Conservation (phyloP, 495 filamentous ascomycete genomes). For the Neurospora africana region DNA sequence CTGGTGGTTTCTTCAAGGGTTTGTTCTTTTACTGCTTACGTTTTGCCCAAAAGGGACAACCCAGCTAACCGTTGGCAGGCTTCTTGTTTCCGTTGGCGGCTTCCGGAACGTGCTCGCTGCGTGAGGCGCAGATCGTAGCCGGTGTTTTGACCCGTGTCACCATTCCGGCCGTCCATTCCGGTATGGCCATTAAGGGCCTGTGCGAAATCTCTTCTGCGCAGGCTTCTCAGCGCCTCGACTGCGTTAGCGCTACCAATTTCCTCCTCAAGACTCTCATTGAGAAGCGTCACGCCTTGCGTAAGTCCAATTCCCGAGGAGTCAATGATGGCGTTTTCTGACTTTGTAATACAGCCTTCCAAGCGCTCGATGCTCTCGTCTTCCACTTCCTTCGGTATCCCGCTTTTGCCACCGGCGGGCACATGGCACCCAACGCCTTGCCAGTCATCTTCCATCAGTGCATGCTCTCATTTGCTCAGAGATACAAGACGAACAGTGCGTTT, state of each 20-base stretch:
- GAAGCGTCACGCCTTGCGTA: conserved; percentile 90
- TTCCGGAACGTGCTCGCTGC: conserved; percentile 68
- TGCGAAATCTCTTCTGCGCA: conserved; percentile 90
- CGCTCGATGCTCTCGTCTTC: conserved; percentile 88
- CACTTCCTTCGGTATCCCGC: conserved; percentile 86
- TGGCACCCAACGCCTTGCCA: conserved; percentile 26
- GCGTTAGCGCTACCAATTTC: conserved; percentile 75
- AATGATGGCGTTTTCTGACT: background rate
- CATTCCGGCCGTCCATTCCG: conserved; percentile 84
- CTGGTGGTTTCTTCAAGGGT: conserved; percentile 93
- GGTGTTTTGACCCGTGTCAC: conserved; percentile 66
- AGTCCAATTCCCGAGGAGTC: background rate
- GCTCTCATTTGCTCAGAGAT: conserved; percentile 84
- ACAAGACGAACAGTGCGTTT: conserved; percentile 66
- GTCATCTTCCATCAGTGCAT: conserved; percentile 85
- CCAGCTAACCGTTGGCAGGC: conserved; percentile 4
- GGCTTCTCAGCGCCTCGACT: conserved; percentile 57
- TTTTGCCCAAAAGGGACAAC: background rate
- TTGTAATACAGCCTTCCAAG: conserved; percentile 51
- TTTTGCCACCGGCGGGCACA: conserved; percentile 14
- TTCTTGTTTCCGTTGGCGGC: conserved; percentile 82
- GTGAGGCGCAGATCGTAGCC: conserved; percentile 84
- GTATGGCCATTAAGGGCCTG: conserved; percentile 78
- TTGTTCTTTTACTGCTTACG: background rate
- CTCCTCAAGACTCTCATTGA: conserved; percentile 88